Percentiles rank a stretch among this genome's conserved stretches.
phyloP scores from a whole-genome alignment of 2,329 filamentous ascomycete genomes.

The Claviceps pusilla region DNA sequence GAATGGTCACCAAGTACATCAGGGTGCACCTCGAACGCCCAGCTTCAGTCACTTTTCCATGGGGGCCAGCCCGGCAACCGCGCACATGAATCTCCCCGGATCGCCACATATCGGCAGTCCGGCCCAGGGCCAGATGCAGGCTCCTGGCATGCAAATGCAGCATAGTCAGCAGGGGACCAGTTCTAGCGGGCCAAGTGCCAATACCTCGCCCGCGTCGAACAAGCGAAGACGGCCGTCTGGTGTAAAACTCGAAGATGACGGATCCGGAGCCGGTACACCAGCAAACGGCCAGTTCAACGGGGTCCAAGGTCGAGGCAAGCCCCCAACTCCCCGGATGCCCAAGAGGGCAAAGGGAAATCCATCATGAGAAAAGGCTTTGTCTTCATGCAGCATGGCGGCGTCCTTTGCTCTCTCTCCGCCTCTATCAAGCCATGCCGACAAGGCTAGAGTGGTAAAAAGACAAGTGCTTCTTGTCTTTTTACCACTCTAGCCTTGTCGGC shows the following conservation, averaged over 20 bases:
- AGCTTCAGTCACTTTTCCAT: conserved; percentile 43
- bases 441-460: too few relatives aligned
- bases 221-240: conserved; percentile 43
- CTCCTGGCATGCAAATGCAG: conserved; percentile 51
- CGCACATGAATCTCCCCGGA: conserved; percentile 46
- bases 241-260: conserved; percentile 43
- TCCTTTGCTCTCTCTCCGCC: conserved; percentile 7
- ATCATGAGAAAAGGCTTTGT: conserved; percentile 12
- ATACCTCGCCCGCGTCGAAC: conserved; percentile 48
- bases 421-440: too few relatives aligned
- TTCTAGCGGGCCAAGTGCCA: conserved; percentile 51
- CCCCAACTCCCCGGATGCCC: conserved; percentile 40
- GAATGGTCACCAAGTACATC: conserved; percentile 36
- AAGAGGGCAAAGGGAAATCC: conserved; percentile 38
- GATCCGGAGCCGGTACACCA: conserved; percentile 34
- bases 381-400: conserved; percentile 24
- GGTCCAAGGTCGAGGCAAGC: conserved; percentile 34
- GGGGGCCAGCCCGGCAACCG: conserved; percentile 43
- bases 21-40: conserved; percentile 34
- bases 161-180: conserved; percentile 53
- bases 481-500: not conserved
- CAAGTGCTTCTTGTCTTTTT: conserved; percentile 11
- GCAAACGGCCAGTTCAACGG: conserved; percentile 35
- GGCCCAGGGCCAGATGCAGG: conserved; percentile 46
- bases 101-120: conserved; percentile 48